Base-by-base conservation (phyloP, 2,329 filamentous ascomycete genomes). In the Sphaceloma murrayae region DNA sequence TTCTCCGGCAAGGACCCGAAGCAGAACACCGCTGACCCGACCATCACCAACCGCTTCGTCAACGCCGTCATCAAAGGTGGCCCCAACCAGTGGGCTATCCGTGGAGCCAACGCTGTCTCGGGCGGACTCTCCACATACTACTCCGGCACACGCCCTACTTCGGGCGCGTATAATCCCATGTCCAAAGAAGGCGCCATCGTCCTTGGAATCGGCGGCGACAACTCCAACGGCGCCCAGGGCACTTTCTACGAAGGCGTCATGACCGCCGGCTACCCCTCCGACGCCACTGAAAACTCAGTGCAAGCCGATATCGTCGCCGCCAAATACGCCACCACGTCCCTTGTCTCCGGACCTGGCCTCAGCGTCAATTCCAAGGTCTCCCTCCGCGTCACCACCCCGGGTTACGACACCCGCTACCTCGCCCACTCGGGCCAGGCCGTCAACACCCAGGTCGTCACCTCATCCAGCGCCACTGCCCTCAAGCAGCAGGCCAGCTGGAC, bases 121-220 rank as follows among this genome's bases (percentile, higher is more conserved):
- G 74, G 73, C 11, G 56, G 62, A 3, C 55, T 81, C 11, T 69
- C 72, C 2, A 80, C 77, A 0, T 80, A 69, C 60, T 82, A 75
- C 54, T 71, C 59, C 48, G 77, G 78, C 4, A 62, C 53, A 1
- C 72, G 77, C 3, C 77, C 77, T 3, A 40, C 36, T 5, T 33
- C 45, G 1, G 34, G 34, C 17, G 75, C 74, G 7, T 80, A 80
- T 60, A 72, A 77, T 55, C 61, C 65, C 0, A 82, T 81, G 78
- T 64, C 53, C 50, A 79, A 80, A 51, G 77, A 82, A 54, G 77
- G 77, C 9, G 71, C 77, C 46, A 77, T 82, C 33, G 69, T 81
- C 47, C 73, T 81, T n/a, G 77, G 78, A n/a, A 79, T 80, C 44
- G 78, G 78, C n/a, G 78, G 78, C 5, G 78, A 81, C 52, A 82